Conservation (phyloP, 2,329 filamentous ascomycete genomes). For the Gaeumannomyces sp. region DNA sequence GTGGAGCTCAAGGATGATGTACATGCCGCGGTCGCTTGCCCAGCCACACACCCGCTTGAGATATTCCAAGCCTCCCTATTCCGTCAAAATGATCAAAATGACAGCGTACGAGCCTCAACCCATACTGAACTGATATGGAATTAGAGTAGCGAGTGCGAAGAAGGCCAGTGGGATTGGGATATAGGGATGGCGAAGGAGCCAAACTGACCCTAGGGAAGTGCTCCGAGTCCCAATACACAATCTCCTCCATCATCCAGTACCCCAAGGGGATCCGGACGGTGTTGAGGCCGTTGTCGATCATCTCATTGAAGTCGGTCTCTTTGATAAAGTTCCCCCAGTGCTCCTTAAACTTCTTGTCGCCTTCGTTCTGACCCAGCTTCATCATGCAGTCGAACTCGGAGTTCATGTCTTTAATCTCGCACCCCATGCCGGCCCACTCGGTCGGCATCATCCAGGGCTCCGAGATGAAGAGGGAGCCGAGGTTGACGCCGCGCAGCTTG, state of each 20-base stretch:
- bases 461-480: slow-evolving; percentile 44
- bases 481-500: slow-evolving; percentile 50
- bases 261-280: slow-evolving; percentile 48
- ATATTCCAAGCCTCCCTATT: slow-evolving; percentile 36
- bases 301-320: slow-evolving; percentile 40
- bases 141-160: no score
- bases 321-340: slow-evolving; percentile 48
- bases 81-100: background rate
- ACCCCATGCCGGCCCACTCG: slow-evolving; percentile 43
- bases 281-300: slow-evolving; percentile 44
- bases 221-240: slow-evolving; percentile 40
- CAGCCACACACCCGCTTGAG: slow-evolving; percentile 40
- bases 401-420: slow-evolving; percentile 26
- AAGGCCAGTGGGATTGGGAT: background rate
- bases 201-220: slow-evolving; percentile 35
- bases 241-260: slow-evolving; percentile 47
- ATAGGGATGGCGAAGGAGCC: background rate
- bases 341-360: slow-evolving; percentile 38
- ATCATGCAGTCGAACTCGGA: slow-evolving; percentile 50
- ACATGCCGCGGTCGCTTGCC: slow-evolving; percentile 42
- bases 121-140: background rate
- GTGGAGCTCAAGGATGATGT: slow-evolving; percentile 49
- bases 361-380: slow-evolving; percentile 37
- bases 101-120: background rate
- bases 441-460: slow-evolving; percentile 47